Evolutionary conservation across 2,329 filamentous ascomycete genomes (phyloP), one percentile per base, ranked within the genome.

Genomic region (Tolypocladium paradoxum): DNA sequence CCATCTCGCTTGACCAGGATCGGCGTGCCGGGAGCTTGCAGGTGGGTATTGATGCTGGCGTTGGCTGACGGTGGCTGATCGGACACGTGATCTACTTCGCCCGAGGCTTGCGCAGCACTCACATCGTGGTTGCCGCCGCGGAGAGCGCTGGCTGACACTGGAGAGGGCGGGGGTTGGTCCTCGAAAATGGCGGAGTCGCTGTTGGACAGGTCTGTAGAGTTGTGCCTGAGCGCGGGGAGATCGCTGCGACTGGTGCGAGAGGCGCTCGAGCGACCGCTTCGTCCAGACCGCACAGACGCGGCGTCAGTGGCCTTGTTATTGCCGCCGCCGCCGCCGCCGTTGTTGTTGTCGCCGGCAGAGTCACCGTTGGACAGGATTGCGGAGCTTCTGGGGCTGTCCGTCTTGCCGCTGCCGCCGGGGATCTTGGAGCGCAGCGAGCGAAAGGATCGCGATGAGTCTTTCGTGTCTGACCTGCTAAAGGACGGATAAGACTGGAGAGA

Each of bases 31-130:
- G 90, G 88, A 58, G 87, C 82, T 61, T 85, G 83, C 54, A 78
- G 67, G 64, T 82, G 70, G 61, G 77, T 68, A 69, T 76, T 75
- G 66, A 81, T 68, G 68, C 82, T 73, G 58, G 79, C 79, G 27
- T 70, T 69, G 62, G 85, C 86, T 12, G 83, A 83, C 2, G 90
- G 90, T 31, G 91, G 92, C 55, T 86, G 85, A 65, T 97, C 93
- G 16, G 92, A 97, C 22, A 99, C 90, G 61, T 91, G 84, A 64
- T 95, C 93, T 43, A 99, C 90, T 69, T 99, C 93, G 53, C 92
- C 91, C 49, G 83, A 87, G 51, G 87, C 83, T 69, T 95, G 88
- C 45, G 90, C 91, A 48, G 86, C 86, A 64, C 80, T 81, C 45
- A 96, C 83, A 68, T 91, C 85, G 63, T 89, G 85, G 60, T 88